These are phyloP conservation scores for Neurospora sp. DNA, from an alignment of 495 filamentous ascomycete genomes.

Conservation along the genomic window DNA sequence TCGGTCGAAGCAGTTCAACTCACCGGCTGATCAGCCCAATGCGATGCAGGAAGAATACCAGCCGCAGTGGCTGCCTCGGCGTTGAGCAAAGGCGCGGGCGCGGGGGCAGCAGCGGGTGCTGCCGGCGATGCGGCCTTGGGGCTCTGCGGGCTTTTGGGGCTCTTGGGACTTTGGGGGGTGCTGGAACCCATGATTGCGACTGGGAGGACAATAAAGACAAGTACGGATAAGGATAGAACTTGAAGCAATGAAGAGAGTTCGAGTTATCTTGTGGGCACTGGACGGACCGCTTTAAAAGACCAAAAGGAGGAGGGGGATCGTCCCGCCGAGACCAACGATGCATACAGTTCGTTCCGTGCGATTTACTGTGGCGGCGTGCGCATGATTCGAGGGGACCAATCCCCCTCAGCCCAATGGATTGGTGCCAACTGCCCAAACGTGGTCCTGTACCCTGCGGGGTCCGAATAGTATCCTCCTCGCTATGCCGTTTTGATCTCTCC, in stretches of 20 bases:
- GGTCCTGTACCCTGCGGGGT: too few species aligned
- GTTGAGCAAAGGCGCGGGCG: not conserved
- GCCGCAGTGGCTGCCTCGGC: not conserved
- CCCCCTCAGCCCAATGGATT: too few species aligned
- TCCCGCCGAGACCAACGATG: too few species aligned
- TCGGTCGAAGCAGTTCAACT: not conserved
- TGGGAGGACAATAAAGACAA: too few species aligned
- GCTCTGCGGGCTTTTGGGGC: not conserved
- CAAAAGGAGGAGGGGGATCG: too few species aligned
- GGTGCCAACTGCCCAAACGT: too few species aligned
- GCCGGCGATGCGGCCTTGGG: not conserved
- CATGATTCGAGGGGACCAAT: too few species aligned
- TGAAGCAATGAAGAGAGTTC: not conserved
- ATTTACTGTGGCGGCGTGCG: too few species aligned
- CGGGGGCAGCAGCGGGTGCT: not conserved
- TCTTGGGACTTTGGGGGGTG: not conserved
- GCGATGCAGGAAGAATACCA: constrained; percentile 1
- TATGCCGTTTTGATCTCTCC: too few species aligned
- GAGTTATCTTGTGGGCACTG: not conserved
- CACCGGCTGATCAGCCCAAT: not conserved
- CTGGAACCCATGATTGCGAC: not conserved
- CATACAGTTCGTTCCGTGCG: too few species aligned
- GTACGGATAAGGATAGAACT: not conserved
- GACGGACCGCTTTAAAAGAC: too few species aligned
- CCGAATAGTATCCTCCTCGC: too few species aligned